Conservation (phyloP, 192 early-diverging fungal genomes). For the Gaertneriomyces sp. region DNA sequence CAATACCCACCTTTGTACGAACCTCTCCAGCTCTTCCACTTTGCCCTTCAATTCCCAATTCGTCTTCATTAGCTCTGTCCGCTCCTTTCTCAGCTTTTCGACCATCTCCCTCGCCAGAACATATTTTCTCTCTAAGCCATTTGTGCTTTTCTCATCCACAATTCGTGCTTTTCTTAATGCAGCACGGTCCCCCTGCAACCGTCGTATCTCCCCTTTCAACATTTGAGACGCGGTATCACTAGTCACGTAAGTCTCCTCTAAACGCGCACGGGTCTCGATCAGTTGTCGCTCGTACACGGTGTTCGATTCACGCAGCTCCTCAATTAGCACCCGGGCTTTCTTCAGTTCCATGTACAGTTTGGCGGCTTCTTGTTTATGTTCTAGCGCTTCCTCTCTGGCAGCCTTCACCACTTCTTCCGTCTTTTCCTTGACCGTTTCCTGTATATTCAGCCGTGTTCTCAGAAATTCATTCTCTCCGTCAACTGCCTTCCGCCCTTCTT, state of each 20-base stretch:
- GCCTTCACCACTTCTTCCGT: conserved; percentile 33
- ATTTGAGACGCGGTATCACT: conserved; percentile 39
- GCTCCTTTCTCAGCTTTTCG: conserved; percentile 42
- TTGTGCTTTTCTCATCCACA: conserved; percentile 29
- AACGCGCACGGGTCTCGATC: conserved; percentile 30
- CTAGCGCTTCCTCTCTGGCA: conserved; percentile 41
- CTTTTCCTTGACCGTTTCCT: conserved; percentile 43
- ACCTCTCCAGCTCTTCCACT: conserved; percentile 20
- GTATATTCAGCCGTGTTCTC: conserved; percentile 45
- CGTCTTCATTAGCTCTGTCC: conserved; percentile 31
- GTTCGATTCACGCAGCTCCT: conserved; percentile 34
- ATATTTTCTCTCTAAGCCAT: conserved; percentile 40
- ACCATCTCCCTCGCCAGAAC: conserved; percentile 42
- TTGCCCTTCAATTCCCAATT: conserved; percentile 31
- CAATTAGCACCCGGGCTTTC: conserved; percentile 40
- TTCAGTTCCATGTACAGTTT: conserved; percentile 41
- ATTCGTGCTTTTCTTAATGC: conserved; percentile 27
- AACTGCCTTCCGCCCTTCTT: conserved; percentile 21
- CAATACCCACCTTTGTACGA: neutral
- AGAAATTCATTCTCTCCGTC: conserved; percentile 35
- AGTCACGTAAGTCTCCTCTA: conserved; percentile 46
- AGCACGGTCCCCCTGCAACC: conserved; percentile 33
- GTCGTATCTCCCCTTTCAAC: conserved; percentile 48
- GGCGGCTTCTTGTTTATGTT: conserved; percentile 48
- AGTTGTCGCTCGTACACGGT: conserved; percentile 37